Evolutionary conservation across 2,329 filamentous ascomycete species (phyloP).

Genomic region (Chaetomium sp.): DNA sequence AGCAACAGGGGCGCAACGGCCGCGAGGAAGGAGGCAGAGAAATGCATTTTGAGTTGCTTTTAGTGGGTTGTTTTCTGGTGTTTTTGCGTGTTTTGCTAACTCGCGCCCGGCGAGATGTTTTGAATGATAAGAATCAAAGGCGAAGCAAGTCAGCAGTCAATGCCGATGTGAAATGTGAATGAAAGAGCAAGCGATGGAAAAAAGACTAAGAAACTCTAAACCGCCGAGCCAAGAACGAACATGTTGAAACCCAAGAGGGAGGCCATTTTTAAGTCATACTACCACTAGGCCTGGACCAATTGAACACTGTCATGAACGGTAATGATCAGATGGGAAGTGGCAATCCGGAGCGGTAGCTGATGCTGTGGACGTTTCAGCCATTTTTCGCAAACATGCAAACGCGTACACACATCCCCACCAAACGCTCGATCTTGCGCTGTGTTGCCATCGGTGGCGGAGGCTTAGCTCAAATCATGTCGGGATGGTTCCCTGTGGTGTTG

Average conservation of each 20-base stretch:
- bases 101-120: too few species aligned
- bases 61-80: not conserved
- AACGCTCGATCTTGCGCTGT: not conserved
- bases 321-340: too few species aligned
- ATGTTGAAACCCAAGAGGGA: too few species aligned
- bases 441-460: not conserved
- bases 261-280: too few species aligned
- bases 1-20: slow-evolving; percentile 1
- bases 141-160: slow-evolving; percentile 5
- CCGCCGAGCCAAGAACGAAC: too few species aligned
- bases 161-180: not conserved
- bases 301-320: too few species aligned
- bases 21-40: slow-evolving; percentile 3
- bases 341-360: too few species aligned
- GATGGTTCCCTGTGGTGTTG: not conserved
- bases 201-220: not conserved
- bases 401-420: not conserved
- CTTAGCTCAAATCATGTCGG: not conserved
- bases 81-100: not conserved
- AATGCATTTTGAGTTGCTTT: slow-evolving; percentile 4
- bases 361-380: too few species aligned
- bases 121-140: not conserved
- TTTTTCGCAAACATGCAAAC: too few species aligned
- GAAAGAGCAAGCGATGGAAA: not conserved
- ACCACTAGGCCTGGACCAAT: too few species aligned